Percentiles rank a stretch among this genome's conserved stretches.
Conservation (phyloP, 179 eudicot species). For the Beta lomatogona region DNA sequence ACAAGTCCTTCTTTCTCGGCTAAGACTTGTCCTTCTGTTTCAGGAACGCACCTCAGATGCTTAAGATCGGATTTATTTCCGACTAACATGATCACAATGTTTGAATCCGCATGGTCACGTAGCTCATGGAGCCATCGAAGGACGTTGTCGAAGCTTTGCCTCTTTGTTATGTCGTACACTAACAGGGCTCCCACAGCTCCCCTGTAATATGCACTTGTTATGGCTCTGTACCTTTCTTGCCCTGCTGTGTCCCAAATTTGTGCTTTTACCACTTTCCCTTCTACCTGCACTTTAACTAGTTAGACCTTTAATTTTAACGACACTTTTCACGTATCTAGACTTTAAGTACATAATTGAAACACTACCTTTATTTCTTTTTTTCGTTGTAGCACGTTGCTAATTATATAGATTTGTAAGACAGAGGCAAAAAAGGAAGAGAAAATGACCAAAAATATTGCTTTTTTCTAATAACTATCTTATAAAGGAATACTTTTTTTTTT, state of each 20-base stretch:
- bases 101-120: constrained; percentile 35
- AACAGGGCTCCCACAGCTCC: constrained; percentile 39
- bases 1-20: constrained; percentile 27
- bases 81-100: constrained; percentile 36
- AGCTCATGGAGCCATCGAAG: constrained; percentile 36
- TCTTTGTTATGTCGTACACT: constrained; percentile 39
- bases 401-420: no score
- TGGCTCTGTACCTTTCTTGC: constrained; percentile 43
- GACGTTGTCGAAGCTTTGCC: constrained; percentile 34
- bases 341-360: no score
- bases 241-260: constrained; percentile 48
- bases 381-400: no score
- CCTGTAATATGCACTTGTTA: constrained; percentile 43
- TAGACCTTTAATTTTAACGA: neutral
- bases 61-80: constrained; percentile 37
- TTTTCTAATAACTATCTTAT: no score
- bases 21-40: constrained; percentile 14
- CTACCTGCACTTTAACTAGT: constrained; percentile 25
- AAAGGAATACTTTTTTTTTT: no score
- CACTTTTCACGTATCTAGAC: no score
- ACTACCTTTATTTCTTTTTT: no score
- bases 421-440: no score
- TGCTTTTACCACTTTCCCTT: constrained; percentile 38
- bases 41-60: constrained; percentile 33
- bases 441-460: no score